These are phyloP conservation scores for Paspalum vaginatum DNA, from an alignment of 176 grass and related monocot species.

Conservation along the genomic window DNA sequence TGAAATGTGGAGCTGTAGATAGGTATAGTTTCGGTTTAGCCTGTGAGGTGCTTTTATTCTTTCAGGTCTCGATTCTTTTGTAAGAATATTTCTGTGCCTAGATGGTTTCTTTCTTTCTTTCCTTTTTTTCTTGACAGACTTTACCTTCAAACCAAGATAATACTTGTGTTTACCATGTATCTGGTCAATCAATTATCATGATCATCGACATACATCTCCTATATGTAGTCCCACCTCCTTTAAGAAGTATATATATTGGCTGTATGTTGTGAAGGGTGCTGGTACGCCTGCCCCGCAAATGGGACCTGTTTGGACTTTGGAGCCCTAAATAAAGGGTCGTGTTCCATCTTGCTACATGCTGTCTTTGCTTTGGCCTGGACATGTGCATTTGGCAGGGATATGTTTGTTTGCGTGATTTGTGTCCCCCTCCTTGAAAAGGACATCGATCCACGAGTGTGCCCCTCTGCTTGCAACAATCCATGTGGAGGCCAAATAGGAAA, in stretches of 20 bases:
- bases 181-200: slow-evolving; percentile 31
- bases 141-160: slow-evolving; percentile 61
- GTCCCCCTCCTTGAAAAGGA: slow-evolving; percentile 46
- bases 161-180: slow-evolving; percentile 45
- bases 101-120: slow-evolving; percentile 21
- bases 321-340: not conserved
- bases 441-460: slow-evolving; percentile 39
- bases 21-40: slow-evolving; percentile 56
- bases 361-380: slow-evolving; percentile 20
- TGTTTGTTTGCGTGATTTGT: slow-evolving; percentile 33
- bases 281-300: slow-evolving; percentile 4
- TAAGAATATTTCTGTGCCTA: slow-evolving; percentile 55
- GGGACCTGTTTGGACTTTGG: slow-evolving; percentile 13
- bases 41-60: slow-evolving; percentile 59
- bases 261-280: not conserved
- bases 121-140: slow-evolving; percentile 33
- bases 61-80: slow-evolving; percentile 65
- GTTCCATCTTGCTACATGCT: slow-evolving; percentile 29
- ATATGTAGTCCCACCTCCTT: too few species aligned
- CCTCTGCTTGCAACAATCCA: slow-evolving; percentile 41
- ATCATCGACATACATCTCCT: slow-evolving; percentile 24
- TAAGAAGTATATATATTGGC: too few species aligned
- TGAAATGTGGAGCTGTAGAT: slow-evolving; percentile 66
- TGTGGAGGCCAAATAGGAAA: slow-evolving; percentile 46
- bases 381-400: slow-evolving; percentile 45